Base-by-base conservation (phyloP, 495 filamentous ascomycete genomes). In the Immersiella caudata region DNA sequence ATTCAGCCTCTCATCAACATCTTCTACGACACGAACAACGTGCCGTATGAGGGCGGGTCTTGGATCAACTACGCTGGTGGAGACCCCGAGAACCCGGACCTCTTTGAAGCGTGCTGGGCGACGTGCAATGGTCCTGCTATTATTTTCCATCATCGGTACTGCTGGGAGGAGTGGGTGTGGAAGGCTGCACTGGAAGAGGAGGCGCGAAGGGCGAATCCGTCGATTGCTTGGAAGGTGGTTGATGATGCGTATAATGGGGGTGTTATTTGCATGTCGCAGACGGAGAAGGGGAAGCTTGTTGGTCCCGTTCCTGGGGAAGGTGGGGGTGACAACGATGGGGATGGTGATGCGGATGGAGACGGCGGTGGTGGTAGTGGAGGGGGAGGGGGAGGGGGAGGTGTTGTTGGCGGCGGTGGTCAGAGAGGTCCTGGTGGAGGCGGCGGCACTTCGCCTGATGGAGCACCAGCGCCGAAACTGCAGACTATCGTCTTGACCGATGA, bases 61-160 rank as follows among this genome's bases (percentile, higher is more conserved):
- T 59, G 56, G 56, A 59, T 59, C 6, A 59, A 59, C 26, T 59
- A 59, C 25, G 56, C 25, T 1, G 56, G 56, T 6, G 56, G 56
- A 1, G 56, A 59, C 16, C 56, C 22, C 1, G n/a, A 26, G 20
- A 22, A 59, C 18, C 56, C 56, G 24, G 25, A 27, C 33, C 12
- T 33, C 2, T 59, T n/a, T 9, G 56, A 26, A n/a, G 56, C 56
- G 6, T 55, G 51, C 51, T 55, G 51, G 56, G 24, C 56, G 25
- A 27, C 22, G 11, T 59, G 24, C 24, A 59, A 59, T 59, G 56
- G 56, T 1, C 24, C 24, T 24, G 27, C 56, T 24, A 33, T 59
- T 21, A 55, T 55, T n/a, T 55, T 14, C 51, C 56, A 27, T 27
- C 24, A 29, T 3, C 1, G 26, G 24, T 2, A n/a, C 1, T 59